A percentile compares a stretch with the other conserved stretches of the same genome.
Conservation (phyloP, 176 grass and related monocot genomes). For the Tuctoria greenei region DNA sequence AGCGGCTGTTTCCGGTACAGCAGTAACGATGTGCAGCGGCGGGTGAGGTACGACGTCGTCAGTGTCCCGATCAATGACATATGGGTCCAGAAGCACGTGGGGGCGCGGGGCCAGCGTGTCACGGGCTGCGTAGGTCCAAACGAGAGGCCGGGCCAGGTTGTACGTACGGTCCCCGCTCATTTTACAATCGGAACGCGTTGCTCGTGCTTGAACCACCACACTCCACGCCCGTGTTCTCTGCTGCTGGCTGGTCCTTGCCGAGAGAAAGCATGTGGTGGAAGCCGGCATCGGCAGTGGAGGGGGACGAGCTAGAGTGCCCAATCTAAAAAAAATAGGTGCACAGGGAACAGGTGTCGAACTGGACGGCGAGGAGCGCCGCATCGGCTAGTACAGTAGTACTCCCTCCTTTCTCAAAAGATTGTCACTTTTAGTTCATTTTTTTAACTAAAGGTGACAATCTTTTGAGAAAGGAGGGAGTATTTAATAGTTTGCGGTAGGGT, state of each 20-base stretch:
- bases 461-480: too few species aligned
- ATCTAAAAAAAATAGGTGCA: neutral
- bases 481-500: neutral
- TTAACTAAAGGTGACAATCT: too few species aligned
- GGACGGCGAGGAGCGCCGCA: constrained; percentile 18
- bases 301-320: neutral
- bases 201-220: neutral
- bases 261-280: neutral
- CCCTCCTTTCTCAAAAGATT: too few species aligned
- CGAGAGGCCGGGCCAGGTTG: neutral
- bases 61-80: neutral
- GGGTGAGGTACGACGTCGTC: neutral
- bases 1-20: constrained; percentile 8
- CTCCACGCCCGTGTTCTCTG: neutral
- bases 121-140: constrained; percentile 19
- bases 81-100: neutral
- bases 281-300: neutral
- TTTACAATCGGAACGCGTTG: constrained; percentile 29
- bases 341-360: constrained; percentile 22
- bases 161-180: neutral
- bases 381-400: too few species aligned
- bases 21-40: neutral
- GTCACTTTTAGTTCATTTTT: too few species aligned
- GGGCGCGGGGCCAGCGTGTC: constrained; percentile 1
- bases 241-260: too few species aligned